These are phyloP conservation scores for Platanthera guangdongensis DNA, from an alignment of 106 monocot species.

Conservation along the genomic window DNA sequence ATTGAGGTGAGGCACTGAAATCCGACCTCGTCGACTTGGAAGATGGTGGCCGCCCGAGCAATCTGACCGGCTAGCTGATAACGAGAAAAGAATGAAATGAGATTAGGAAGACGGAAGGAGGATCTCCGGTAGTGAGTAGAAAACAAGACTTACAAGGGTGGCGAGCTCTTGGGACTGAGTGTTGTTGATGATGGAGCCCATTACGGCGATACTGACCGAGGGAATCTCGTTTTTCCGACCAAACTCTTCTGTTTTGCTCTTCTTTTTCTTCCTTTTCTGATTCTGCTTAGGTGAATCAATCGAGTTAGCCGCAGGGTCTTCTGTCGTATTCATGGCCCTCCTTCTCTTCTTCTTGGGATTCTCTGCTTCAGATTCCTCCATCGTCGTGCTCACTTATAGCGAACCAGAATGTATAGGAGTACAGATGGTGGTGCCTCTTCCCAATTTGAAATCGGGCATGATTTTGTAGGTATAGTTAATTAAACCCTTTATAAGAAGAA, in stretches of 20 bases:
- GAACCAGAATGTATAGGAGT: too few species aligned
- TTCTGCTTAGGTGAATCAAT: neutral
- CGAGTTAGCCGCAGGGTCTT: neutral
- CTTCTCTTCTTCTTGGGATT: neutral
- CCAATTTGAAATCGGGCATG: too few species aligned
- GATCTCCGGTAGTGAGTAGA: neutral
- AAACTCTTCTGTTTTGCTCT: constrained; percentile 5
- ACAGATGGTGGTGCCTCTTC: too few species aligned
- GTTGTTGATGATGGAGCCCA: constrained; percentile 91
- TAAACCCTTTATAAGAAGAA: too few species aligned
- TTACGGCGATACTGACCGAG: constrained; percentile 77
- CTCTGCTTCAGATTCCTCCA: neutral
- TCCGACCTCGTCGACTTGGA: constrained; percentile 80
- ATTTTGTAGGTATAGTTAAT: too few species aligned
- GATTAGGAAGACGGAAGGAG: neutral
- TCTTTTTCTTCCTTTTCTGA: constrained; percentile 15
- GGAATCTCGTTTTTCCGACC: constrained; percentile 20
- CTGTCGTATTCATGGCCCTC: neutral
- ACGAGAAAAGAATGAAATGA: neutral
- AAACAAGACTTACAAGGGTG: constrained; percentile 46
- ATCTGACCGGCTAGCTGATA: constrained; percentile 84
- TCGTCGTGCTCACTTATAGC: neutral
- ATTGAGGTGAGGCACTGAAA: neutral
- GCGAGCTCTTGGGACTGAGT: constrained; percentile 94
- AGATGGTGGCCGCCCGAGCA: constrained; percentile 85